Conservation (phyloP, 768 basidiomycete species). For the Lentinula sp. region DNA sequence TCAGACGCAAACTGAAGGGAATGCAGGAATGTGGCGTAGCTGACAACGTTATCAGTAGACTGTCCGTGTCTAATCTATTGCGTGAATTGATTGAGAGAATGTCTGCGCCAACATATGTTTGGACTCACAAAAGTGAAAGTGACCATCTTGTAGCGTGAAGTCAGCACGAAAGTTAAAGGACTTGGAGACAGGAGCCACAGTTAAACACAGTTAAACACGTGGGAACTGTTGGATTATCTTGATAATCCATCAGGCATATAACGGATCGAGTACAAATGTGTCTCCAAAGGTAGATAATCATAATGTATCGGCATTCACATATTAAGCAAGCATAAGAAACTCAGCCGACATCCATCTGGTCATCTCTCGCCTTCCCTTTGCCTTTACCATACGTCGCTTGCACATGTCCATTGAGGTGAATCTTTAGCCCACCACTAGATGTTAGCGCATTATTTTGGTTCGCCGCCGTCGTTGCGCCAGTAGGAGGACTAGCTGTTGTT, state of each 20-base stretch:
- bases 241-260: no score
- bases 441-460: neutral
- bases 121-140: slow-evolving; percentile 35
- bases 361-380: slow-evolving; percentile 43
- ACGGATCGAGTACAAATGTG: neutral
- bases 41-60: slow-evolving; percentile 68
- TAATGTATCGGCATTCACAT: neutral
- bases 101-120: neutral
- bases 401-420: slow-evolving; percentile 21
- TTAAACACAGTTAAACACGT: neutral
- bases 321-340: neutral
- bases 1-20: slow-evolving; percentile 10
- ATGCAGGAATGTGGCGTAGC: slow-evolving; percentile 12
- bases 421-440: slow-evolving; percentile 15
- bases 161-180: neutral
- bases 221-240: neutral
- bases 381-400: slow-evolving; percentile 31
- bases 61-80: slow-evolving; percentile 69
- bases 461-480: neutral
- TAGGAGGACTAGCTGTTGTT: neutral
- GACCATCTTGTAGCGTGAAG: slow-evolving; percentile 17
- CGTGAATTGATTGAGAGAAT: neutral
- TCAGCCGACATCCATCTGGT: slow-evolving; percentile 70
- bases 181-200: no score
- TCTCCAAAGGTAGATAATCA: neutral